Evolutionary conservation across 1,284 basidiomycete species (phyloP).

Genomic region (Leccinum fuscescens): DNA sequence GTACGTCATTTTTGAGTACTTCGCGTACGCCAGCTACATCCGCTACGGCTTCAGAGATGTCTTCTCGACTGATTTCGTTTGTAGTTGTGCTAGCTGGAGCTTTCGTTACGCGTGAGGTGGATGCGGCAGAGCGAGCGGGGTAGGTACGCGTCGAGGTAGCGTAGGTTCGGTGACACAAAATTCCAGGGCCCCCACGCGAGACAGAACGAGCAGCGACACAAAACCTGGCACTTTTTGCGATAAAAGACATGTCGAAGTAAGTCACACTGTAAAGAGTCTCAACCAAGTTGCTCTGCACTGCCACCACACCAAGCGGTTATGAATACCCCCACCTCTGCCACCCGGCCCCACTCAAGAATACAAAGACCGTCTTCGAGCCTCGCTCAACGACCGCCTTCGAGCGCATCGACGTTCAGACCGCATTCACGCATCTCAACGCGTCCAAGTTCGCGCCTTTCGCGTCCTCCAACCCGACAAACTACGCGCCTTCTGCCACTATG

Average conservation of each 20-base stretch:
- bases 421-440: slow-evolving; percentile 56
- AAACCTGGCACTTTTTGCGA: slow-evolving; percentile 12
- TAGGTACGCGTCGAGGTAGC: slow-evolving; percentile 24
- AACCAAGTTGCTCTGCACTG: slow-evolving; percentile 15
- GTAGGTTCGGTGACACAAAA: slow-evolving; percentile 15
- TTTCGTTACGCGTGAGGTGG: slow-evolving; percentile 18
- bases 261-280: too few relatives aligned
- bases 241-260: slow-evolving; percentile 17
- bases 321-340: slow-evolving; percentile 23
- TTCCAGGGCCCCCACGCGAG: not conserved
- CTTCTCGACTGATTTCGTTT: slow-evolving; percentile 16
- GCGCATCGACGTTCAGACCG: slow-evolving; percentile 40
- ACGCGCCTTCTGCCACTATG: slow-evolving; percentile 53
- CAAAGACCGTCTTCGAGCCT: slow-evolving; percentile 34
- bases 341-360: slow-evolving; percentile 21
- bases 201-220: slow-evolving; percentile 10
- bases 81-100: slow-evolving; percentile 31
- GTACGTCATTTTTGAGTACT: slow-evolving; percentile 6
- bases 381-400: slow-evolving; percentile 37
- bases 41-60: slow-evolving; percentile 21
- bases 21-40: slow-evolving; percentile 16
- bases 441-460: slow-evolving; percentile 45
- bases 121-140: slow-evolving; percentile 18
- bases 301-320: slow-evolving; percentile 15
- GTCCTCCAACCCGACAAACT: slow-evolving; percentile 45